Evolutionary conservation across 257 asterid genomes (phyloP).

Genomic region (Prunella vulgaris): DNA sequence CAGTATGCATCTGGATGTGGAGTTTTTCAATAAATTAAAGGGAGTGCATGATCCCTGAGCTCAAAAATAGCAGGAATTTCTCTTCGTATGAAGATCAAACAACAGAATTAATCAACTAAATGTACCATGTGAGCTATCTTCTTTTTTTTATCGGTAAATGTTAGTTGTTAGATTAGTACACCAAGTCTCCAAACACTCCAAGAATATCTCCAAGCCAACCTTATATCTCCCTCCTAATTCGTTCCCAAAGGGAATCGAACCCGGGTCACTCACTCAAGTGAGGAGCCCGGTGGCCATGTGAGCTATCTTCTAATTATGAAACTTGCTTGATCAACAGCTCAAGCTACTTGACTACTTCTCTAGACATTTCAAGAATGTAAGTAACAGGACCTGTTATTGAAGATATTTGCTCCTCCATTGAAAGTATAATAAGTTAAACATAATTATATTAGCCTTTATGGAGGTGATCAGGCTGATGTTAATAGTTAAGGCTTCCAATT

Average conservation of each 20-base stretch:
- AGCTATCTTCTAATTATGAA: neutral
- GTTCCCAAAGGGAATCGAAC: no score
- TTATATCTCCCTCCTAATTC: no score
- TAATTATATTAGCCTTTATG: neutral
- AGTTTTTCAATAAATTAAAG: no score
- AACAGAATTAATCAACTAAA: neutral
- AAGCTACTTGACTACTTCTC: neutral
- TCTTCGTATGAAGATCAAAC: neutral
- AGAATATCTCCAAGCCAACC: no score
- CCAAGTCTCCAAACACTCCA: no score
- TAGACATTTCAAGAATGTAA: constrained; percentile 3
- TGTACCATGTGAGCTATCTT: neutral
- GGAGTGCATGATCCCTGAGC: neutral
- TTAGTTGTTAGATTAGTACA: no score
- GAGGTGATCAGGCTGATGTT: neutral
- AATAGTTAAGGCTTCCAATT: neutral
- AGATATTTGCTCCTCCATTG: neutral
- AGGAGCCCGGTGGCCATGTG: no score
- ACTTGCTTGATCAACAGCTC: neutral
- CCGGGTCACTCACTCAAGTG: no score
- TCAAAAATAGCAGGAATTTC: neutral
- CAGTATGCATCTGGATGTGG: neutral
- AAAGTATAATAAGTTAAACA: neutral
- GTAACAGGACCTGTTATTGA: neutral
- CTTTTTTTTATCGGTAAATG: no score